Conservation (phyloP, 345 rosid species). For the Aethionema arabicum region DNA sequence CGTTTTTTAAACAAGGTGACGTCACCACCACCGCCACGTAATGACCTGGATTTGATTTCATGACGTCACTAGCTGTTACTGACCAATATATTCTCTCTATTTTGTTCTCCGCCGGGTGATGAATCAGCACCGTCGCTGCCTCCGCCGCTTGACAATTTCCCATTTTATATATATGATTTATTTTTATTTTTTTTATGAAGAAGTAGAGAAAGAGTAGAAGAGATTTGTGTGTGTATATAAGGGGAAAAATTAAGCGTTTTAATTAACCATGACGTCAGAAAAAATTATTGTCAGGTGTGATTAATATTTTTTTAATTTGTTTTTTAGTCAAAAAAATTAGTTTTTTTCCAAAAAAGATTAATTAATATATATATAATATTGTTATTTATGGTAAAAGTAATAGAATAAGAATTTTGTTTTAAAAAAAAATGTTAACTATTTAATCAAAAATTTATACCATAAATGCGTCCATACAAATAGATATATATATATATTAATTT, state of each 20-base stretch:
- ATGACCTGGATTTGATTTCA: conserved; percentile 75
- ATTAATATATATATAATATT: too few relatives aligned
- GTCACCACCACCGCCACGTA: conserved; percentile 73
- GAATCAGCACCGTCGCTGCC: conserved; percentile 76
- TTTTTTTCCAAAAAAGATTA: not conserved
- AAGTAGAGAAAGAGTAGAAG: not conserved
- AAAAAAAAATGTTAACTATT: too few relatives aligned
- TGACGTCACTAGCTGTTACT: conserved; percentile 64
- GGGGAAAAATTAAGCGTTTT: conserved; percentile 2
- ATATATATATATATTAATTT: too few relatives aligned
- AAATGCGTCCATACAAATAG: too few relatives aligned
- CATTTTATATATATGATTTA: conserved; percentile 30
- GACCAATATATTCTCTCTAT: conserved; percentile 75
- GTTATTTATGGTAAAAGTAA: too few relatives aligned
- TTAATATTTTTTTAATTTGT: too few relatives aligned
- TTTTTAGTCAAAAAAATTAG: too few relatives aligned
- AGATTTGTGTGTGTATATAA: conserved; percentile 4
- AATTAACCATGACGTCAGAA: conserved; percentile 30
- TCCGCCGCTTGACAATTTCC: conserved; percentile 95
- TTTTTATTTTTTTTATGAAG: conserved; percentile 1
- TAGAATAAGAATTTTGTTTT: too few relatives aligned
- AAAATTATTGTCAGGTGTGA: conserved; percentile 34
- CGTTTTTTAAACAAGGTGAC: conserved; percentile 43
- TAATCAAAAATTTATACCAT: too few relatives aligned
- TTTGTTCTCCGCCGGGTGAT: conserved; percentile 66